Conservation (phyloP, 2,329 filamentous ascomycete genomes). For the Cucurbitaria berberidis region DNA sequence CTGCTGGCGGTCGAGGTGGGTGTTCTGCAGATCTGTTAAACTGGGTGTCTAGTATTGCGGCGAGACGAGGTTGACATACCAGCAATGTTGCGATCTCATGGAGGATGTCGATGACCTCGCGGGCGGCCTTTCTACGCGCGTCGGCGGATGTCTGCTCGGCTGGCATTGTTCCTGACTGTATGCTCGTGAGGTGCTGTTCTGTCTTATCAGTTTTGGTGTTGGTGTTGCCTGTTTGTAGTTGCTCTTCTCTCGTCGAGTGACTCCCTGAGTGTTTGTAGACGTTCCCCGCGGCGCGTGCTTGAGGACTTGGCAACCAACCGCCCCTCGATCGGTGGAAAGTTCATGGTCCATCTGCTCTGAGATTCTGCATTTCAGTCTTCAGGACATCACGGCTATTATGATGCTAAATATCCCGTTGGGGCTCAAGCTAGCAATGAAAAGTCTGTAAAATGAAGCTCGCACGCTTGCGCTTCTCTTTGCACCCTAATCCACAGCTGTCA, state of each 20-base stretch:
- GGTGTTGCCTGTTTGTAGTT: slow-evolving; percentile 5
- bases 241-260: slow-evolving; percentile 2
- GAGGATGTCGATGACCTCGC: slow-evolving; percentile 80
- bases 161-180: slow-evolving; percentile 12
- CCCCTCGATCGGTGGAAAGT: not conserved
- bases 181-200: slow-evolving; percentile 2
- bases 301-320: slow-evolving; percentile 9
- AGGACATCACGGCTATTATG: slow-evolving; percentile 18
- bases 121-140: slow-evolving; percentile 74
- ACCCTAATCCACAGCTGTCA: not conserved
- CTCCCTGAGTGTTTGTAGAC: slow-evolving; percentile 1
- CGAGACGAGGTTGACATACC: slow-evolving; percentile 58
- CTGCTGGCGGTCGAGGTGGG: slow-evolving; percentile 86
- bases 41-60: not conserved
- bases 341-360: not conserved
- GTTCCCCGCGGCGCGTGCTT: slow-evolving; percentile 4
- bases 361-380: not conserved
- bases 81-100: slow-evolving; percentile 88
- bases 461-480: not conserved
- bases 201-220: not conserved
- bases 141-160: slow-evolving; percentile 39
- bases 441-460: slow-evolving; percentile 6
- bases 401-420: slow-evolving; percentile 1
- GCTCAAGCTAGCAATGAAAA: not conserved
- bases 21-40: slow-evolving; percentile 68